phyloP scores from a whole-genome alignment of 345 rosid genomes.

The Barbarea vulgaris region DNA sequence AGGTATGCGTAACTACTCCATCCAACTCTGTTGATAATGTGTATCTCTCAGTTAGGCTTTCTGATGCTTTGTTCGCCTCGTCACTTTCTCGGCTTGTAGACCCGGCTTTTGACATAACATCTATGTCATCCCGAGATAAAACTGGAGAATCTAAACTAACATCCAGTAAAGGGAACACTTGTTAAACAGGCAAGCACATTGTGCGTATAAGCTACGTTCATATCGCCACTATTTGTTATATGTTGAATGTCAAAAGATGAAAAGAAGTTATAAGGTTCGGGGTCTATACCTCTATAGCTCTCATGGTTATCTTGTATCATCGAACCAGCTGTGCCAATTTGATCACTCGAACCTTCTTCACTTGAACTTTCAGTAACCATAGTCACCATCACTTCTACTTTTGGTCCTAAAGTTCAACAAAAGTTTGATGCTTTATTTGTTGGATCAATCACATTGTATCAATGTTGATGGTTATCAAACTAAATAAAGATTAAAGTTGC shows the following conservation, averaged over 20 bases:
- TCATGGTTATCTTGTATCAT: slow-evolving; percentile 37
- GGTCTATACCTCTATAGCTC: slow-evolving; percentile 38
- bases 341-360: slow-evolving; percentile 42
- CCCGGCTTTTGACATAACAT: slow-evolving; percentile 28
- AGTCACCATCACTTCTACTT: slow-evolving; percentile 56
- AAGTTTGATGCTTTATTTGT: background rate
- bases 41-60: slow-evolving; percentile 33
- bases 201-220: background rate
- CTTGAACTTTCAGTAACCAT: slow-evolving; percentile 42
- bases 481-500: slow-evolving; percentile 20
- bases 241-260: background rate
- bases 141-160: slow-evolving; percentile 35
- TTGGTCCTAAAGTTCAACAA: slow-evolving; percentile 49
- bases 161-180: slow-evolving; percentile 10
- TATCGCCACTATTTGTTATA: background rate
- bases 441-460: background rate
- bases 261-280: slow-evolving; percentile 37
- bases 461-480: background rate
- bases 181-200: slow-evolving; percentile 22
- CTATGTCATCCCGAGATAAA: slow-evolving; percentile 20
- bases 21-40: slow-evolving; percentile 42
- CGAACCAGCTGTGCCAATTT: slow-evolving; percentile 24
- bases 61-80: slow-evolving; percentile 38
- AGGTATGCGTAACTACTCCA: slow-evolving; percentile 36
- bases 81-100: slow-evolving; percentile 38